Evolutionary conservation across 208 protist species (phyloP), one percentile per base, ranked within the genome.

Genomic region (Acanthamoeba healyi): DNA sequence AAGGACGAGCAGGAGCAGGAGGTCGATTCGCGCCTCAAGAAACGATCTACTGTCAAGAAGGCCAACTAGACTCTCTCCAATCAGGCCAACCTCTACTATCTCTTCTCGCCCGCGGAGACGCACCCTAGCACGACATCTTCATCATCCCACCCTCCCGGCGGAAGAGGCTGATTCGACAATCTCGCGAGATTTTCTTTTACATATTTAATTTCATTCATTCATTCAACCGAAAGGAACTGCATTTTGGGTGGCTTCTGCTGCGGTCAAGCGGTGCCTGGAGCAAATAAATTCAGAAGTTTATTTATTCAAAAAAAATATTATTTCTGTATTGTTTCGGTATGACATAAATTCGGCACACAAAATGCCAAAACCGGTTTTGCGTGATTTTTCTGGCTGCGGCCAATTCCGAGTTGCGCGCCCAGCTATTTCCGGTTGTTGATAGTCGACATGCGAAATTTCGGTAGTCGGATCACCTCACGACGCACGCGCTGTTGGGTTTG

Each of bases 1-100:
- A 84, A 84, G 74, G 74, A 84, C 74, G 74, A 84, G 74, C 74
- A 84, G 44, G 74, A 84, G 74, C 74, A 84, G 74, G 74, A 84
- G 4, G 15, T 5, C 67, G 67, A 17, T 58, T 58, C 74, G 2
- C 32, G n/a, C 17, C 1, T 36, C 42, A n/a, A 34, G 44, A 84
- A 56, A 42, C 74, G 74, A 49, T 1, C 58, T 17, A 65, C 40
- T 10, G 38, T 56, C 74, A 56, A n/a, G 42, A 84, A 84, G 74
- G 74, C 32, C 42, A 84, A 84, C 74, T 84, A 58, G 58, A n/a
- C 40, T 49, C 15, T 7, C 51, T 17, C 15, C 10, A 7, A 7
- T 56, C 51, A 17, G 15, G 51, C 4, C 15, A 22, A 56, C 44
- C 14, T 14, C 44, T 4, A 51, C 44, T 14, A 4, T 4, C 44